A percentile compares a stretch with the other conserved stretches of the same genome.
Conservation (phyloP, 2,329 filamentous ascomycete genomes). For the Aspergillus felis region DNA sequence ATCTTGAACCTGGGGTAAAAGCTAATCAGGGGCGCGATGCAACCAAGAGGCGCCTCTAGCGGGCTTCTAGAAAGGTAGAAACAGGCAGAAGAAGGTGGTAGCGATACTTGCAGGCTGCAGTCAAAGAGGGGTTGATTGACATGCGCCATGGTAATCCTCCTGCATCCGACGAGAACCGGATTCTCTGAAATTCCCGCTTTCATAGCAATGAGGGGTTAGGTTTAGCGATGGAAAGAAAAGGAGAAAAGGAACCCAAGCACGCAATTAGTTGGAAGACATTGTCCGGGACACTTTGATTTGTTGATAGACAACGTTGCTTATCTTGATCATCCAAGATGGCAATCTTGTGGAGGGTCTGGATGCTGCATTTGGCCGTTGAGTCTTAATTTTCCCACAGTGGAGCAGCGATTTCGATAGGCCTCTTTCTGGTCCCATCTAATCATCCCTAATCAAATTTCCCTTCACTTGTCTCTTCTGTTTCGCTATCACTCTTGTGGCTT, state of each 20-base stretch:
- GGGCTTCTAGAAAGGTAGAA: slow-evolving; percentile 19
- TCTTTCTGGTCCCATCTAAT: background rate
- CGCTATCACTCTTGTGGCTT: background rate
- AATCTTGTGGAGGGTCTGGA: background rate
- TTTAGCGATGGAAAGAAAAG: slow-evolving; percentile 2
- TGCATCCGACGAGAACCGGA: slow-evolving; percentile 15
- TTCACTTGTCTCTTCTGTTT: background rate
- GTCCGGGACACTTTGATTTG: slow-evolving; percentile 8
- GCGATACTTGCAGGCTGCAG: slow-evolving; percentile 6
- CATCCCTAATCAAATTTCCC: background rate
- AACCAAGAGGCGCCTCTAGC: slow-evolving; percentile 13
- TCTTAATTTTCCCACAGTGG: background rate
- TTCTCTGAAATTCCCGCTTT: slow-evolving; percentile 8
- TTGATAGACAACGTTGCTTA: slow-evolving; percentile 8
- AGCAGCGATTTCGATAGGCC: background rate
- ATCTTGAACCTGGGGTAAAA: slow-evolving; percentile 30
- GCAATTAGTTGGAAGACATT: slow-evolving; percentile 4
- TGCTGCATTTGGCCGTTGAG: background rate
- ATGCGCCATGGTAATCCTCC: slow-evolving; percentile 10
- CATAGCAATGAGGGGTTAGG: slow-evolving; percentile 7
- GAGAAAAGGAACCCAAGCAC: background rate
- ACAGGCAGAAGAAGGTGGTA: slow-evolving; percentile 13
- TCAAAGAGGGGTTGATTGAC: slow-evolving; percentile 15
- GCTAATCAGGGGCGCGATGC: slow-evolving; percentile 6
- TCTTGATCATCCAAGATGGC: slow-evolving; percentile 4